Evolutionary conservation across 257 asterid species (phyloP).

Genomic region (Nicotiana tomentosiformis): DNA sequence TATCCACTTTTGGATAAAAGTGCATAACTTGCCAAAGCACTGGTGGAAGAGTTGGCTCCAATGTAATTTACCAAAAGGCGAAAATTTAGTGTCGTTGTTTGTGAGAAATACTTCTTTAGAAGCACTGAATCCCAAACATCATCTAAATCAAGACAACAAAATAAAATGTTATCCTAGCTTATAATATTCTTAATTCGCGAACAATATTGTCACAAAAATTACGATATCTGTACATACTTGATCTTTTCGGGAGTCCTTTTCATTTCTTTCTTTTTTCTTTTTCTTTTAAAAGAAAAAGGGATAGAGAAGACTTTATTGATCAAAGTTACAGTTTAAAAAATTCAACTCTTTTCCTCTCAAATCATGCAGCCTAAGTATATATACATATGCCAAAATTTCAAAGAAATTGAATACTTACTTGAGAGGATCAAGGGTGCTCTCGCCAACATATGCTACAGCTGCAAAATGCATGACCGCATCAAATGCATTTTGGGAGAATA

Average conservation of each 20-base stretch:
- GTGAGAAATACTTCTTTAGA: background rate
- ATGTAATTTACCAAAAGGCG: background rate
- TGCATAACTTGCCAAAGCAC: background rate
- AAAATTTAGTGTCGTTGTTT: background rate
- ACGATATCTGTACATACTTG: background rate
- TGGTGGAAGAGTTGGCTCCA: background rate
- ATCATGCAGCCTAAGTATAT: background rate
- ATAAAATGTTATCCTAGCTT: background rate
- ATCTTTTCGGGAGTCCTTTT: background rate
- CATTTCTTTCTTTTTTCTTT: too few species aligned
- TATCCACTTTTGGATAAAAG: background rate
- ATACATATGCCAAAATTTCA: background rate
- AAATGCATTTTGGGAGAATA: conserved; percentile 13
- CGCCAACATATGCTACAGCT: conserved; percentile 94
- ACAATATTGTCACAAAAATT: background rate
- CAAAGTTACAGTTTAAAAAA: background rate
- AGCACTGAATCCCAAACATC: background rate
- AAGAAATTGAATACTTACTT: conserved; percentile 40
- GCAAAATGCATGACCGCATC: conserved; percentile 63
- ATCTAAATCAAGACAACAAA: background rate
- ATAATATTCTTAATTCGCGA: background rate
- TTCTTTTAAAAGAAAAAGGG: background rate
- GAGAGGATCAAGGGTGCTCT: conserved; percentile 86
- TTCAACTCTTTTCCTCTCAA: background rate
- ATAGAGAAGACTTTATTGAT: background rate